These are phyloP conservation scores for Pisolithus albus DNA, from an alignment of 768 basidiomycete species.

Conservation along the genomic window DNA sequence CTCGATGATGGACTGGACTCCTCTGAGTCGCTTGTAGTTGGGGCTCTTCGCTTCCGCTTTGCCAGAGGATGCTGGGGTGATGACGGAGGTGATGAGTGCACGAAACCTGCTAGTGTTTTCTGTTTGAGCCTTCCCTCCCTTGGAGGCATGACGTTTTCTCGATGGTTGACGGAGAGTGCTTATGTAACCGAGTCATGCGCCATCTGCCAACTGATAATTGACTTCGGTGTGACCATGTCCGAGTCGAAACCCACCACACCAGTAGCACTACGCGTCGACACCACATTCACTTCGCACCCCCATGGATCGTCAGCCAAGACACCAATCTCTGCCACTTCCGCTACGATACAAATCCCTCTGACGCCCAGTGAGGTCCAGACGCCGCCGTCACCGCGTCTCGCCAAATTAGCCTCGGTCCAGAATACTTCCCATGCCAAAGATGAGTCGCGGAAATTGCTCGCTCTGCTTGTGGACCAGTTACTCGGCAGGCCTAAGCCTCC, in stretches of 20 bases:
- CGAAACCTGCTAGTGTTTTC: slow-evolving; percentile 34
- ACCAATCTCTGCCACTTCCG: slow-evolving; percentile 16
- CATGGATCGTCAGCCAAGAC: slow-evolving; percentile 4
- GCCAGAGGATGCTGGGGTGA: slow-evolving; percentile 10
- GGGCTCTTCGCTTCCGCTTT: slow-evolving; percentile 13
- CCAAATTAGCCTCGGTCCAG: slow-evolving; percentile 17
- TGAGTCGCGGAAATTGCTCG: slow-evolving; percentile 65
- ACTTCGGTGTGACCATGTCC: not conserved
- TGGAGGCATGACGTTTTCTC: slow-evolving; percentile 12
- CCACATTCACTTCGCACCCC: slow-evolving; percentile 1
- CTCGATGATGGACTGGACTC: slow-evolving; percentile 10
- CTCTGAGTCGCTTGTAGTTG: slow-evolving; percentile 8
- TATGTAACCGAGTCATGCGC: too few relatives aligned
- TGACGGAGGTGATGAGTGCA: slow-evolving; percentile 24
- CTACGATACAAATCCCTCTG: slow-evolving; percentile 24
- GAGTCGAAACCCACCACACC: slow-evolving; percentile 2
- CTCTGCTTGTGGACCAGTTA: slow-evolving; percentile 59
- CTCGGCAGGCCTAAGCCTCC: slow-evolving; percentile 50
- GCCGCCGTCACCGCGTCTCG: slow-evolving; percentile 16
- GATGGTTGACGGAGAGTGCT: not conserved
- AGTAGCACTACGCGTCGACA: slow-evolving; percentile 7
- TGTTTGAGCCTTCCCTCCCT: slow-evolving; percentile 33
- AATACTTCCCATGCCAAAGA: slow-evolving; percentile 38
- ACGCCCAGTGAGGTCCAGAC: slow-evolving; percentile 19
- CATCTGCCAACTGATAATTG: too few relatives aligned